These are phyloP conservation scores for Penicillium aurantiogriseum DNA, from an alignment of 2,329 filamentous ascomycete species.

Conservation along the genomic window DNA sequence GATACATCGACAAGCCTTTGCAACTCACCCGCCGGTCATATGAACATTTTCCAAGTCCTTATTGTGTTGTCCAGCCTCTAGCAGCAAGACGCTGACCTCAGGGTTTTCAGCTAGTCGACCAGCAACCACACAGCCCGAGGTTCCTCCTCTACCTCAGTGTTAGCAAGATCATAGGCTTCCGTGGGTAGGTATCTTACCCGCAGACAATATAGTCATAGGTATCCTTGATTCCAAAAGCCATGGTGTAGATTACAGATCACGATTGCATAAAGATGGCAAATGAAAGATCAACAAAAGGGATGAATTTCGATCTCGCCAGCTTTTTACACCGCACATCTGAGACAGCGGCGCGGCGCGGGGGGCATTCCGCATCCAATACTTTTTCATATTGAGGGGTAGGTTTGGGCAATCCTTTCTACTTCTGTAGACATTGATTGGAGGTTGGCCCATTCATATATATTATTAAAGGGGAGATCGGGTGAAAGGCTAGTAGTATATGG, in stretches of 20 bases:
- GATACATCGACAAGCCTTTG: neutral
- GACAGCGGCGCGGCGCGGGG: neutral
- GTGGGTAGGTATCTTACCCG: constrained; percentile 20
- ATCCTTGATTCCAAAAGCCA: constrained; percentile 14
- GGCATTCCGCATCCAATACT: neutral
- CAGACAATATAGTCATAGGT: constrained; percentile 34
- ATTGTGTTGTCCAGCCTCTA: constrained; percentile 51
- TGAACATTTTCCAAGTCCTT: constrained; percentile 48
- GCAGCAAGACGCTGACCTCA: constrained; percentile 42
- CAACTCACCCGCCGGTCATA: constrained; percentile 43
- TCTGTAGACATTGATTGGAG: neutral
- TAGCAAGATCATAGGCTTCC: neutral
- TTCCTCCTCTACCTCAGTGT: constrained; percentile 42
- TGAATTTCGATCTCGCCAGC: neutral
- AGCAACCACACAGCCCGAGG: constrained; percentile 51
- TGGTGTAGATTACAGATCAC: constrained; percentile 1
- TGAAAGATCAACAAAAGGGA: neutral
- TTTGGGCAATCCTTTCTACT: neutral
- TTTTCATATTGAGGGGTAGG: neutral
- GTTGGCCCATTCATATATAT: neutral
- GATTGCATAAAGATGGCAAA: neutral
- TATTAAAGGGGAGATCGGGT: neutral
- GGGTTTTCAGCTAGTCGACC: constrained; percentile 49
- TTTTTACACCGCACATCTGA: neutral
- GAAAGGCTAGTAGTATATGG: neutral